Conservation (phyloP, 768 basidiomycete species). For the Serendipita vermifera region DNA sequence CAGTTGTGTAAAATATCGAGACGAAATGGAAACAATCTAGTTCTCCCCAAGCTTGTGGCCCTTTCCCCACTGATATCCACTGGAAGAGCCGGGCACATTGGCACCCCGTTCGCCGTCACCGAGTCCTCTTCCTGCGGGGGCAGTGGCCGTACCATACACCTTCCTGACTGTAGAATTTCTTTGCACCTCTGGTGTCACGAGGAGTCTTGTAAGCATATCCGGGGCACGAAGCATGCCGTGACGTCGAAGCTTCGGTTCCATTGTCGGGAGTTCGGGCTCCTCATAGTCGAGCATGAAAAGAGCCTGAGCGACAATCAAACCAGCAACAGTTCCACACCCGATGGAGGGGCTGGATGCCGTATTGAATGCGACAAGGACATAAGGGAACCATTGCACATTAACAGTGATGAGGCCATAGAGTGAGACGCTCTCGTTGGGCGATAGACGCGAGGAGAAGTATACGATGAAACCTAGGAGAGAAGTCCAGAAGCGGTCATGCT, state of each 20-base stretch:
- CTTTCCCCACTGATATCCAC: not conserved
- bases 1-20: too few relatives aligned
- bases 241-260: not conserved
- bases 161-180: not conserved
- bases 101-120: slow-evolving; percentile 1
- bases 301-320: not conserved
- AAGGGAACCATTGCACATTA: not conserved
- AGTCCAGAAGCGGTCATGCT: not conserved
- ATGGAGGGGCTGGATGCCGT: not conserved
- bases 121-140: not conserved
- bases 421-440: not conserved
- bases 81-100: not conserved
- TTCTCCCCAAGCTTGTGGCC: not conserved
- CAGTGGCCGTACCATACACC: not conserved
- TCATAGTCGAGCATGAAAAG: slow-evolving; percentile 2
- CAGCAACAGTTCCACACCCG: not conserved
- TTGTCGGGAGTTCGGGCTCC: not conserved
- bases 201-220: not conserved
- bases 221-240: not conserved
- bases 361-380: not conserved
- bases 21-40: too few relatives aligned
- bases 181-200: not conserved
- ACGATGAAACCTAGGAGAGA: not conserved
- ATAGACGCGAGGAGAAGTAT: not conserved
- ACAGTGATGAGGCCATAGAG: not conserved